Conservation (phyloP, 2,329 filamentous ascomycete species). For the Atkinsonella hypoxylon region DNA sequence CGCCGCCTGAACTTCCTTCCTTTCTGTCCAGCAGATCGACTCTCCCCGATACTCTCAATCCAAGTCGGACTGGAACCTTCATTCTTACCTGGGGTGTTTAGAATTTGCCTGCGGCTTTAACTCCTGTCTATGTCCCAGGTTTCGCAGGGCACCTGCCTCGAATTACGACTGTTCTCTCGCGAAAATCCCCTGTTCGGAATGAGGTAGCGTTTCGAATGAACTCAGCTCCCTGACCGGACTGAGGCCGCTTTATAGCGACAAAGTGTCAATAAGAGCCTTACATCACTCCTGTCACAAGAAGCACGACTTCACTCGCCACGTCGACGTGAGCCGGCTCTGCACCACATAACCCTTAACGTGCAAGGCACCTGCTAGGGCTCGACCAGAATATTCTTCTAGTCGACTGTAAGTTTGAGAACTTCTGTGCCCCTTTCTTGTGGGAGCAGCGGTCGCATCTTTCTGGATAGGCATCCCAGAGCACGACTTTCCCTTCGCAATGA, state of each 20-base stretch:
- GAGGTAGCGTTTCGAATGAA: slow-evolving; percentile 42
- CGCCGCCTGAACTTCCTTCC: background rate
- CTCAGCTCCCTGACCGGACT: slow-evolving; percentile 52
- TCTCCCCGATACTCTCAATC: background rate
- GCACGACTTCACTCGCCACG: slow-evolving; percentile 11
- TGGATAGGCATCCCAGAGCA: too few species aligned
- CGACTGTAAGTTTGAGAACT: slow-evolving; percentile 34
- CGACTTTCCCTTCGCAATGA: too few species aligned
- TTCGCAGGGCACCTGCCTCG: background rate
- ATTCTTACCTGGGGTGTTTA: background rate
- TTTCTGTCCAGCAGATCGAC: background rate
- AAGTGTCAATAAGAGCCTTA: slow-evolving; percentile 13
- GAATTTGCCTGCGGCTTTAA: background rate
- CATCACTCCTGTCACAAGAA: slow-evolving; percentile 12
- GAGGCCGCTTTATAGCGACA: slow-evolving; percentile 24
- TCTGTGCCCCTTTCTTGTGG: background rate
- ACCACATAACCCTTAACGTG: slow-evolving; percentile 31
- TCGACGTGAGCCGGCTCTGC: slow-evolving; percentile 9
- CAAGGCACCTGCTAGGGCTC: slow-evolving; percentile 45
- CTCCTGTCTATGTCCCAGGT: background rate
- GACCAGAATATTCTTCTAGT: slow-evolving; percentile 44
- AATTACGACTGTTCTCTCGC: slow-evolving; percentile 4
- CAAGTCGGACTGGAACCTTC: background rate
- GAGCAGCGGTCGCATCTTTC: background rate
- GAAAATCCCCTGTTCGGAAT: slow-evolving; percentile 30